Conservation (phyloP, 805 yeast genomes). For the Lachancea quebecensis region DNA sequence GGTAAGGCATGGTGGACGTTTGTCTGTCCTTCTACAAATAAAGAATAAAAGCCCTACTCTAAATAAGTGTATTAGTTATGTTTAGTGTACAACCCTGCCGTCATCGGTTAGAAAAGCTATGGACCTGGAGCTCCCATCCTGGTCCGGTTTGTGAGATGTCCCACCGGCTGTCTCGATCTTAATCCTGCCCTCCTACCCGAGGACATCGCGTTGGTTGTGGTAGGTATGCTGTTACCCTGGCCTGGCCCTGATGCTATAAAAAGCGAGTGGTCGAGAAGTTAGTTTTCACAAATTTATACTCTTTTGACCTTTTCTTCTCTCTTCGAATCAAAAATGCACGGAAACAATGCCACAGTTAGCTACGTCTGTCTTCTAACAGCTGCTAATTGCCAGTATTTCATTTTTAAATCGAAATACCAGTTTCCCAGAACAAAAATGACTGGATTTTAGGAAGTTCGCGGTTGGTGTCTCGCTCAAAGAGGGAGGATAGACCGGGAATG, state of each 20-base stretch:
- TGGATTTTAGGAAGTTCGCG: constrained; percentile 34
- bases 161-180: no score
- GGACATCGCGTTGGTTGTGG: neutral
- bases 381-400: constrained; percentile 35
- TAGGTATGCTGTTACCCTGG: neutral
- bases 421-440: constrained; percentile 33
- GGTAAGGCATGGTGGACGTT: neutral
- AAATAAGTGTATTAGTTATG: constrained; percentile 4
- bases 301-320: constrained; percentile 2
- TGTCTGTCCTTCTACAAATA: neutral
- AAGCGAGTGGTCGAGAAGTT: neutral
- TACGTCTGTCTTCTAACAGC: constrained; percentile 31
- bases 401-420: constrained; percentile 27
- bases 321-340: constrained; percentile 31
- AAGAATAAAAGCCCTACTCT: constrained; percentile 2
- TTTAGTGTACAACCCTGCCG: constrained; percentile 1
- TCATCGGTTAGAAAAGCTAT: neutral
- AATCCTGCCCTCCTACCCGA: neutral
- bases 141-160: no score
- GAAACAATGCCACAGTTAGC: constrained; percentile 37
- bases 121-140: no score
- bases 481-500: constrained; percentile 33
- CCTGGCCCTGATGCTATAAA: neutral
- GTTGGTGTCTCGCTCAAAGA: constrained; percentile 25
- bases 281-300: neutral